Percentiles rank a stretch among this genome's conserved stretches.
Conservation (phyloP, 495 filamentous ascomycete genomes). For the Hyaloscypha finlandica region DNA sequence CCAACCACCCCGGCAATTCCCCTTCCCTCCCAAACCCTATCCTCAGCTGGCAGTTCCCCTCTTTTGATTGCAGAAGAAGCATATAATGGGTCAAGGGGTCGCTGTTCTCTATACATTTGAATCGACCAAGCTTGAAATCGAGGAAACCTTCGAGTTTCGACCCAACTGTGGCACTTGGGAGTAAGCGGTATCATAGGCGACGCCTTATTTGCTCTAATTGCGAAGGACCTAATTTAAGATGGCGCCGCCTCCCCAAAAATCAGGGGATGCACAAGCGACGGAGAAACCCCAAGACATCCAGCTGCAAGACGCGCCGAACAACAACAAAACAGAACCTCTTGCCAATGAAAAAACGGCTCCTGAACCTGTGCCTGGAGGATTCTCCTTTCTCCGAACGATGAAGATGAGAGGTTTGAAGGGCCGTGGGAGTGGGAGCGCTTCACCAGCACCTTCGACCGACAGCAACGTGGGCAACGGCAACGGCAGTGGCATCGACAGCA, state of each 20-base stretch:
- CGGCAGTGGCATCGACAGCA: slow-evolving; percentile 11
- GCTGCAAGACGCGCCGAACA: neutral
- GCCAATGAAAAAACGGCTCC: slow-evolving; percentile 7
- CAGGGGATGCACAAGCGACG: neutral
- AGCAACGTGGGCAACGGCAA: slow-evolving; percentile 13
- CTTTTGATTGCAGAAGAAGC: neutral
- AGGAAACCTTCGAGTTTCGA: neutral
- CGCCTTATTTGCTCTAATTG: neutral
- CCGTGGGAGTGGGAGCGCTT: neutral
- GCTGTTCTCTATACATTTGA: neutral
- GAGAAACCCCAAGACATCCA: neutral
- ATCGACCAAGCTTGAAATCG: neutral
- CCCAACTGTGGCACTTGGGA: neutral
- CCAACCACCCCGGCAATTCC: neutral
- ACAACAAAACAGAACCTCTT: neutral
- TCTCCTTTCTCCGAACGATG: slow-evolving; percentile 17
- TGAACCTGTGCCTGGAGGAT: slow-evolving; percentile 20
- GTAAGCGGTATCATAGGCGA: neutral
- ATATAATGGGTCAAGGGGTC: neutral
- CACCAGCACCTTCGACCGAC: neutral
- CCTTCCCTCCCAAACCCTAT: neutral
- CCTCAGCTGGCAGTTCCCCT: neutral
- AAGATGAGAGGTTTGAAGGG: slow-evolving; percentile 18
- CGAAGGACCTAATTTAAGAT: neutral
- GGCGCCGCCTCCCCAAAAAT: neutral